Evolutionary conservation across 495 filamentous ascomycete genomes (phyloP), one percentile per base, ranked within the genome.

Genomic region (Cairneyella variabilis): DNA sequence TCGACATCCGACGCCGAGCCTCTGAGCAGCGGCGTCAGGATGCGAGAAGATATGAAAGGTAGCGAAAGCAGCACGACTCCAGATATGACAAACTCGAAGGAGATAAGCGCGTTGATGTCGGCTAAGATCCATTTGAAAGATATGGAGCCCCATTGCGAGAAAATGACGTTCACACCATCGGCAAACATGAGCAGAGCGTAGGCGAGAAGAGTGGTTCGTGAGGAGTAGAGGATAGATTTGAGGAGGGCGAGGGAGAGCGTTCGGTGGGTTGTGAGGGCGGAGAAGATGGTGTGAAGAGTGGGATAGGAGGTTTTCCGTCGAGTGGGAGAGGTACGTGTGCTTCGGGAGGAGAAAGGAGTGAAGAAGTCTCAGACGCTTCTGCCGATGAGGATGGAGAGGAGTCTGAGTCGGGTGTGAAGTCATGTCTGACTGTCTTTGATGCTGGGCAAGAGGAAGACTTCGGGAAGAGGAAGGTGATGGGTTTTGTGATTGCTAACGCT

Each of bases 91-190:
- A 34, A 45, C 16, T 44, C 51, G 30, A 45, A 43, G 12, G 51
- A 53, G 16, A 6, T 36, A 10, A 46, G 40, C 2, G 40, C 26
- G 20, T 36, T 44, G 8, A 53, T 28, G 10, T 53, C 51, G 8
- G 51, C 51, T 17, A 53, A 22, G 17, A 53, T 26, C 51, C 51
- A 46, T 40, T 11, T 10, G 28, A 45, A 46, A 1, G 30, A 45
- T n/a, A 53, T 14, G 16, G 51, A 53, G 6, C 27, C 26, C 51
- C 51, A 53, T 46, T 53, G 51, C 0, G 42, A 14, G 20, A 36
- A 53, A 18, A 46, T 46, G 28, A 37, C 23, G 14, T 18, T 17
- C 11, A 53, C 23, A 5, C 22, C 17, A 2, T 14, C n/a, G 8
- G 18, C 40, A 2, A 45, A 27, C 4, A 25, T 23, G 10, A 53